Evolutionary conservation across 1,284 basidiomycete genomes (phyloP).

Genomic region (Porogramme epimiltina): DNA sequence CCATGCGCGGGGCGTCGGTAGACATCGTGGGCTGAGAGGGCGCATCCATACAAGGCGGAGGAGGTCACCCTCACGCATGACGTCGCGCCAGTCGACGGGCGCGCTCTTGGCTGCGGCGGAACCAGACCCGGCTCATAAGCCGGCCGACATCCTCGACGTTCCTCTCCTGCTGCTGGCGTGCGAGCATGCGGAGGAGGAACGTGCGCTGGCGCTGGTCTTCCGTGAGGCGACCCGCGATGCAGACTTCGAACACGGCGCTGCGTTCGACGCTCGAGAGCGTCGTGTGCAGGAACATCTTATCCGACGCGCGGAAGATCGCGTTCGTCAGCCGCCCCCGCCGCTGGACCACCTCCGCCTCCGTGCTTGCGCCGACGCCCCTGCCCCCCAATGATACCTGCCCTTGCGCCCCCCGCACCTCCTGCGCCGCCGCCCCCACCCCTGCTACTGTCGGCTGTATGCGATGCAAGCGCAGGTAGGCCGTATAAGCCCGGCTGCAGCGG

Average conservation of each 20-base stretch:
- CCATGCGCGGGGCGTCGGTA: no score
- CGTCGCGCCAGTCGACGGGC: no score
- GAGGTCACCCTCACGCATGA: no score
- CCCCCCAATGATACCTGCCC: no score
- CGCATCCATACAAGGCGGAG: no score
- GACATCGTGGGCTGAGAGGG: no score
- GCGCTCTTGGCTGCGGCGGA: no score
- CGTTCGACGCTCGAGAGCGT: slow-evolving; percentile 72
- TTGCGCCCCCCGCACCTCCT: not conserved
- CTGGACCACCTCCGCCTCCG: slow-evolving; percentile 2
- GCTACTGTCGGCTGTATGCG: slow-evolving; percentile 6
- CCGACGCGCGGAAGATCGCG: slow-evolving; percentile 74
- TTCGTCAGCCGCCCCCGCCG: slow-evolving; percentile 57
- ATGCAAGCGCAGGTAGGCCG: slow-evolving; percentile 21
- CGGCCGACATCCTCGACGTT: no score
- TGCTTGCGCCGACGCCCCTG: slow-evolving; percentile 11
- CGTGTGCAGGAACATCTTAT: slow-evolving; percentile 70
- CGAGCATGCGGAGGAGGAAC: slow-evolving; percentile 49
- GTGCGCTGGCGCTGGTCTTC: slow-evolving; percentile 33
- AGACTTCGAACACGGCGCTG: slow-evolving; percentile 77
- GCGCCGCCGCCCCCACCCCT: not conserved
- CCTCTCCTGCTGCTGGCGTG: no score
- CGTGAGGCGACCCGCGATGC: slow-evolving; percentile 64
- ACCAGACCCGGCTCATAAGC: slow-evolving; percentile 47
- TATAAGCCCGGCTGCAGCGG: slow-evolving; percentile 21